Conservation (phyloP, 208 protist genomes). For the Hexamita inflata region DNA sequence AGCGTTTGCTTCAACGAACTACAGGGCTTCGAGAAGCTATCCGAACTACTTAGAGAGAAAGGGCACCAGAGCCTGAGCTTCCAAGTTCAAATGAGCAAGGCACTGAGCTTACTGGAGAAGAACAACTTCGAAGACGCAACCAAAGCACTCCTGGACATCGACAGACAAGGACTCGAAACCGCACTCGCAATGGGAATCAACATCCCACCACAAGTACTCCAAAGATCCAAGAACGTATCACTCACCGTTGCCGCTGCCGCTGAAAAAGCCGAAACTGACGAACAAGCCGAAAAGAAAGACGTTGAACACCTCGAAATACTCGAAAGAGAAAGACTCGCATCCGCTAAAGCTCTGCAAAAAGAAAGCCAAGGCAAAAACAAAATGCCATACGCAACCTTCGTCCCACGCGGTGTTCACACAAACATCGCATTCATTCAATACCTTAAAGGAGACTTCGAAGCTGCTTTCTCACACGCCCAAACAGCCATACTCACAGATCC, state of each 20-base stretch:
- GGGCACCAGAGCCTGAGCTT: neutral
- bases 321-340: neutral
- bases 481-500: constrained; percentile 3
- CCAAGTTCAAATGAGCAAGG: constrained; percentile 15
- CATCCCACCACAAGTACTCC: neutral
- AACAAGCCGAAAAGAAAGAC: too few species aligned
- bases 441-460: constrained; percentile 21
- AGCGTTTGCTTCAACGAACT: neutral
- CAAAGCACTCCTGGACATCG: neutral
- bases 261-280: neutral
- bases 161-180: constrained; percentile 2
- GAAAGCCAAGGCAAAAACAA: constrained; percentile 11
- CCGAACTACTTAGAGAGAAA: constrained; percentile 9
- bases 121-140: constrained; percentile 25
- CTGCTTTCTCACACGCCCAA: neutral
- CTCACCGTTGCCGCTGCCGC: neutral
- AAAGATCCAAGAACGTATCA: neutral
- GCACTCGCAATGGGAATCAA: constrained; percentile 19
- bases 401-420: constrained; percentile 18
- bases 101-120: constrained; percentile 6
- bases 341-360: neutral
- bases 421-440: constrained; percentile 27
- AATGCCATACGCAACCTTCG: constrained; percentile 23
- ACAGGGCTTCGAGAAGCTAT: neutral
- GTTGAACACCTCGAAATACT: too few species aligned